These are phyloP conservation scores for Pseudonitzschia multiseries DNA, from an alignment of 108 stramenopile genomes.

Conservation along the genomic window DNA sequence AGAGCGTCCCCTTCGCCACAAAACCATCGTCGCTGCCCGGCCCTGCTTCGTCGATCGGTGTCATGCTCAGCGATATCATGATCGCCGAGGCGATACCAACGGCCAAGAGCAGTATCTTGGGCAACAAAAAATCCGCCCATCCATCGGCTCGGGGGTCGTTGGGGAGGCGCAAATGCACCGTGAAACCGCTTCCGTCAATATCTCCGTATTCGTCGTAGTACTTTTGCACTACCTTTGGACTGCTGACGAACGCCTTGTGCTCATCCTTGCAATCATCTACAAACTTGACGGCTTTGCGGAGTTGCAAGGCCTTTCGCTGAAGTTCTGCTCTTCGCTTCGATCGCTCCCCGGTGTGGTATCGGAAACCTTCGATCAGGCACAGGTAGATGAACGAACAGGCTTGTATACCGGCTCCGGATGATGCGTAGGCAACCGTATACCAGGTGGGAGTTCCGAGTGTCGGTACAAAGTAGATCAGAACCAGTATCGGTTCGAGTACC, in stretches of 20 bases:
- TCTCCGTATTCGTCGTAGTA: conserved; percentile 74
- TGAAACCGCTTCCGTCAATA: conserved; percentile 59
- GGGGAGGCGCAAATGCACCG: conserved; percentile 45
- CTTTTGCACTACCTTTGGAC: conserved; percentile 26
- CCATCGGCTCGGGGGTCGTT: conserved; percentile 67
- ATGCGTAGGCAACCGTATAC: conserved; percentile 53
- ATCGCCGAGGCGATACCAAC: conserved; percentile 50
- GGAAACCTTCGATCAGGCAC: conserved; percentile 71
- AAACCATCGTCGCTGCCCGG: conserved; percentile 14
- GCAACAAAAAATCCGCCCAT: conserved; percentile 73
- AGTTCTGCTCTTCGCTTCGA: conserved; percentile 59
- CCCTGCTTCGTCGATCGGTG: conserved; percentile 35
- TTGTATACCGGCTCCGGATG: conserved; percentile 70
- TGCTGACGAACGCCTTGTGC: background rate
- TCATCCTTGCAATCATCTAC: conserved; percentile 35
- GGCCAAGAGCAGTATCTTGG: conserved; percentile 53
- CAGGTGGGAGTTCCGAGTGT: conserved; percentile 36
- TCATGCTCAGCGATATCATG: conserved; percentile 46
- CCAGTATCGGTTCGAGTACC: conserved; percentile 73
- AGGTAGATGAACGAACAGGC: conserved; percentile 72
- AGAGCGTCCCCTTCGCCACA: background rate
- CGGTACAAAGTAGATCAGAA: conserved; percentile 50
- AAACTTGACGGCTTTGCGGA: conserved; percentile 58
- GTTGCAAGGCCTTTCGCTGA: conserved; percentile 58
- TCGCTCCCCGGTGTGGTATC: conserved; percentile 73